Conservation (phyloP, 108 stramenopile genomes). For the Stephanodiscus triporus region DNA sequence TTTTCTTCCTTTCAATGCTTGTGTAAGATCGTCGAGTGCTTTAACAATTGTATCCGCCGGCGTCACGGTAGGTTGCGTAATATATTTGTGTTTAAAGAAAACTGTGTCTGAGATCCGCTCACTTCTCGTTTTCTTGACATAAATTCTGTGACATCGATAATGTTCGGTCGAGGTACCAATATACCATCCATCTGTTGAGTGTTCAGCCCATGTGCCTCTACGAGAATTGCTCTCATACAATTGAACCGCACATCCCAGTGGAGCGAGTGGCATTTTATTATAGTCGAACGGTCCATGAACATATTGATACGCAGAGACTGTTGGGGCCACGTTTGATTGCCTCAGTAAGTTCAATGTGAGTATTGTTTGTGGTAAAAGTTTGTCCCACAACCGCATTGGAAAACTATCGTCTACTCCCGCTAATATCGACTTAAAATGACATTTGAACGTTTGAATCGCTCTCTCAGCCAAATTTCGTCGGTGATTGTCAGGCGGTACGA, state of each 20-base stretch:
- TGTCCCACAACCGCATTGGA: constrained; percentile 32
- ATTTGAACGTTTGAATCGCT: constrained; percentile 53
- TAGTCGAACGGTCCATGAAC: constrained; percentile 38
- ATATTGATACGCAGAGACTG: constrained; percentile 21
- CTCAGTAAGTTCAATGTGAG: background rate
- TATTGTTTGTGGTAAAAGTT: constrained; percentile 35
- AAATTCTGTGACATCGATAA: background rate
- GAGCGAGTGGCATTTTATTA: constrained; percentile 56
- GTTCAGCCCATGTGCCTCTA: constrained; percentile 32
- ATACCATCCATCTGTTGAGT: constrained; percentile 42
- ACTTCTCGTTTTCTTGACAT: background rate
- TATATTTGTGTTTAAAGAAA: background rate
- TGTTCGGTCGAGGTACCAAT: constrained; percentile 11
- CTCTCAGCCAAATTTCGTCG: constrained; percentile 44
- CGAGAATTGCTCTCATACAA: constrained; percentile 20
- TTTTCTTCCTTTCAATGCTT: too few relatives aligned
- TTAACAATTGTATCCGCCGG: background rate
- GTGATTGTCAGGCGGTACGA: constrained; percentile 33
- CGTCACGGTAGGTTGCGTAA: background rate
- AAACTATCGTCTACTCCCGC: constrained; percentile 23
- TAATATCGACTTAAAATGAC: constrained; percentile 44
- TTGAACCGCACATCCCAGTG: constrained; percentile 39
- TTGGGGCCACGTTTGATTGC: background rate
- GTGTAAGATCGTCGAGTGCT: too few relatives aligned
- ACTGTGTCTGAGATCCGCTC: background rate